Percentiles rank a stretch among this genome's conserved stretches.
These are phyloP conservation scores for Alisma plantagoaquatica DNA, from an alignment of 106 monocot genomes.

Conservation along the genomic window DNA sequence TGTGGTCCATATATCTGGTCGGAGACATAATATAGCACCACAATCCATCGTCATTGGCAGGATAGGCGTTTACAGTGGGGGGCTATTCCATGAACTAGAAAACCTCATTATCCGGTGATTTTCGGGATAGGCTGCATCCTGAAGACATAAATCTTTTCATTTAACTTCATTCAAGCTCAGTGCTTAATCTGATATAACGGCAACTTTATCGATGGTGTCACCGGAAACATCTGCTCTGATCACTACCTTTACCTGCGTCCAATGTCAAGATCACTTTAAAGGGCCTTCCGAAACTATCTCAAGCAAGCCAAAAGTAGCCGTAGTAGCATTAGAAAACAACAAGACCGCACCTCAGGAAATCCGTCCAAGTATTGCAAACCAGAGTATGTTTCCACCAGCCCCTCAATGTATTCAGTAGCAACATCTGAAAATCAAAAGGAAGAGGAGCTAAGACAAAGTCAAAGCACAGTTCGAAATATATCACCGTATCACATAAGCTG, in stretches of 20 bases:
- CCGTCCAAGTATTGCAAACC: constrained; percentile 90
- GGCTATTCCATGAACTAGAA: neutral
- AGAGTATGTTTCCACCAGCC: constrained; percentile 89
- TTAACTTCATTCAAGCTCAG: neutral
- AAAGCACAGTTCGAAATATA: constrained; percentile 2
- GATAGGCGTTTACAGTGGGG: no score
- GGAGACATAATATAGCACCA: no score
- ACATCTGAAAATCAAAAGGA: constrained; percentile 40
- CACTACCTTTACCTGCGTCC: constrained; percentile 90
- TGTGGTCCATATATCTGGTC: no score
- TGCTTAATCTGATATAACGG: constrained; percentile 75
- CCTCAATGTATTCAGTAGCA: constrained; percentile 92
- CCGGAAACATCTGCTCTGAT: constrained; percentile 66
- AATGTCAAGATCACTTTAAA: no score
- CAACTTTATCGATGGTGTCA: constrained; percentile 65
- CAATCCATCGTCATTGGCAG: no score
- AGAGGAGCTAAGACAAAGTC: no score
- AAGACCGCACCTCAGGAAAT: constrained; percentile 65
- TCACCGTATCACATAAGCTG: neutral
- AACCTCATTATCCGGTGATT: neutral
- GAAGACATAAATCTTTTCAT: no score
- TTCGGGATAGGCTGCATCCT: neutral
- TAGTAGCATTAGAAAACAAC: neutral
- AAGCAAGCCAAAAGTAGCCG: neutral
- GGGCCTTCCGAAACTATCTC: neutral